Evolutionary conservation across 2,329 filamentous ascomycete species (phyloP).

Genomic region (Colletotrichum orbiculare): DNA sequence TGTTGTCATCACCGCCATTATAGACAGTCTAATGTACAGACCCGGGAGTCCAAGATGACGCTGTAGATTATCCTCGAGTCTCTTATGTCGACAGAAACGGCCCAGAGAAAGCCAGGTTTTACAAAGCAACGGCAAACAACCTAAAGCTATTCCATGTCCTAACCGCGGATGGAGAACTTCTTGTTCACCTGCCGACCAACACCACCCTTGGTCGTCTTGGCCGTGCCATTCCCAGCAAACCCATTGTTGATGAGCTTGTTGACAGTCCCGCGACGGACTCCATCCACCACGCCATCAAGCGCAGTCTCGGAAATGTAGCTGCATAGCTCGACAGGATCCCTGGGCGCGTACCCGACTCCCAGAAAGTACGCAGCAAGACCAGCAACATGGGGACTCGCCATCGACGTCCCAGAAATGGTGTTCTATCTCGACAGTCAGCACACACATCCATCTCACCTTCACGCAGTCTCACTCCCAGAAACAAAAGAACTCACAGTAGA

Average conservation of each 20-base stretch:
- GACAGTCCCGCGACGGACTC: slow-evolving; percentile 47
- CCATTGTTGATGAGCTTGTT: slow-evolving; percentile 51
- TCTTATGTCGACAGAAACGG: too few species aligned
- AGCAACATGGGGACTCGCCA: slow-evolving; percentile 39
- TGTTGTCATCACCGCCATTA: too few species aligned
- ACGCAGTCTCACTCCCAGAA: too few species aligned
- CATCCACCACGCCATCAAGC: slow-evolving; percentile 51
- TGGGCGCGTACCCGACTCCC: slow-evolving; percentile 54
- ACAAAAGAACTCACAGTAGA: slow-evolving; percentile 44
- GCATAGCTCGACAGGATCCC: slow-evolving; percentile 48
- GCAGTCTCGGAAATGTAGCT: slow-evolving; percentile 53
- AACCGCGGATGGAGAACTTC: slow-evolving; percentile 8
- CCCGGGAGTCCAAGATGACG: too few species aligned
- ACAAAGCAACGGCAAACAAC: too few species aligned
- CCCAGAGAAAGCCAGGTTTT: too few species aligned
- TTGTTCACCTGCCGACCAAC: slow-evolving; percentile 24
- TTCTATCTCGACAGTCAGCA: slow-evolving; percentile 15
- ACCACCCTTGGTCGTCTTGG: slow-evolving; percentile 18
- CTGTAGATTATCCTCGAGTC: too few species aligned
- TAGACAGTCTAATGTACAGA: too few species aligned
- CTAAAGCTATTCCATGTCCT: background rate
- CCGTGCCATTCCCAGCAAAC: slow-evolving; percentile 27
- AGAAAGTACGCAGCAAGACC: slow-evolving; percentile 47
- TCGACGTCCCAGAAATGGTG: slow-evolving; percentile 38
- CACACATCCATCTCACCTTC: background rate